Evolutionary conservation across 2,329 filamentous ascomycete species (phyloP), one percentile per base, ranked within the genome.

Genomic region (Cladosporium sphaerospermum): DNA sequence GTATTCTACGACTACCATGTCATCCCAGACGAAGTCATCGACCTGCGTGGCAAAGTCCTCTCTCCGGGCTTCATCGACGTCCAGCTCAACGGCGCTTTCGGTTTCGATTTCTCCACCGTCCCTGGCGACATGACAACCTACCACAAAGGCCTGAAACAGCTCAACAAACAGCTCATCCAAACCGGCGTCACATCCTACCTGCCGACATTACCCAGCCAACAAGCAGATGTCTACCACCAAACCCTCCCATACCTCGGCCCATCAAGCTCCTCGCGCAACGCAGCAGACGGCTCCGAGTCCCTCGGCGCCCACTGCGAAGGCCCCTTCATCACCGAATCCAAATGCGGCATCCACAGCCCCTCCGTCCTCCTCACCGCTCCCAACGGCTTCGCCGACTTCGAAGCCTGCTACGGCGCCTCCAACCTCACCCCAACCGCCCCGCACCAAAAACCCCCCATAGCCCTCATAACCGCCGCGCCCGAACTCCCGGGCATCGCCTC

Each of bases 231-330:
- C 43, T 96, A 96, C 71, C 85, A 89, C 65, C 81, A 84, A 72
- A 85, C 85, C 47, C 78, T 96, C 13, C 89, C 88, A 13, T 86
- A 84, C 62, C 80, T 96, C 9, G 88, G 83, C 0, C 88, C 89
- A 1, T 88, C 85, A 0, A 85, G 84, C 13, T 66, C 69, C 54
- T 63, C 69, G 11, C 80, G 87, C 57, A 69, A 78, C 48, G 74
- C 88, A 33, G 69, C 75, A 39, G 81, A 88, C 57, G 91, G 91
- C 43, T 84, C 89, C 45, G 90, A 96, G 71, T 93, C 88, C 0
- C 80, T 96, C 11, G 91, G 91, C 31, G 90, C 90, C 3, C 91
- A 96, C 65, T 87, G 88, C 66, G 91, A 96, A 75, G 91, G 91
- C 0, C 91, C 91, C 0, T 96, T 96, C 71, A 77, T 96, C 52